Evolutionary conservation across 192 early-diverging fungal genomes (phyloP).

Genomic region (Rhizophagus clarus): DNA sequence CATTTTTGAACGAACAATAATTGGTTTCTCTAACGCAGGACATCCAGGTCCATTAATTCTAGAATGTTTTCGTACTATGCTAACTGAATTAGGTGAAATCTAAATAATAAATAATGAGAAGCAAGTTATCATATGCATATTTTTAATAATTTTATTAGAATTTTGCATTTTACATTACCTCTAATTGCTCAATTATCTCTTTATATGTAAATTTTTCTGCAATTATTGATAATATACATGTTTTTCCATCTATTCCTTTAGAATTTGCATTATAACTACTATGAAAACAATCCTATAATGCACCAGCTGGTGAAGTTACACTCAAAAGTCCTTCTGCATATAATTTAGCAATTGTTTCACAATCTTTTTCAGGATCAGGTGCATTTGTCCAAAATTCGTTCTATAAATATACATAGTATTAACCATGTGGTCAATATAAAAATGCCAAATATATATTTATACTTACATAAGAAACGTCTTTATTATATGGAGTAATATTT

Average conservation of each 20-base stretch:
- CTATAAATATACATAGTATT: too few relatives aligned
- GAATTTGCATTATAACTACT: background rate
- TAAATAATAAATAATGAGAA: too few relatives aligned
- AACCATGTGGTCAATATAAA: too few relatives aligned
- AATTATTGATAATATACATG: conserved; percentile 6
- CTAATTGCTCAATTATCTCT: background rate
- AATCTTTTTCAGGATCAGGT: too few relatives aligned
- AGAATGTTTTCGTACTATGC: background rate
- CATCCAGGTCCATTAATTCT: background rate
- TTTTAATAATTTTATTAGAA: too few relatives aligned
- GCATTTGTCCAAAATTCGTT: too few relatives aligned
- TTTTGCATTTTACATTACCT: background rate
- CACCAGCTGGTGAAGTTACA: too few relatives aligned
- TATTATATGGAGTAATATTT: background rate
- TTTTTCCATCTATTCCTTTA: background rate
- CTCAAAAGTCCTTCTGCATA: background rate
- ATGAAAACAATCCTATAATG: too few relatives aligned
- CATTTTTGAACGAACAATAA: background rate
- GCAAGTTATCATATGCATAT: too few relatives aligned
- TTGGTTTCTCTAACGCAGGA: background rate
- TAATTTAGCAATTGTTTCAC: background rate
- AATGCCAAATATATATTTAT: background rate
- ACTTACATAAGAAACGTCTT: background rate
- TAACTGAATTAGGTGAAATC: background rate
- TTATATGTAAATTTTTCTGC: conserved; percentile 8